Conservation (phyloP, 208 protist species). For the Tritrichomonas musculus region DNA sequence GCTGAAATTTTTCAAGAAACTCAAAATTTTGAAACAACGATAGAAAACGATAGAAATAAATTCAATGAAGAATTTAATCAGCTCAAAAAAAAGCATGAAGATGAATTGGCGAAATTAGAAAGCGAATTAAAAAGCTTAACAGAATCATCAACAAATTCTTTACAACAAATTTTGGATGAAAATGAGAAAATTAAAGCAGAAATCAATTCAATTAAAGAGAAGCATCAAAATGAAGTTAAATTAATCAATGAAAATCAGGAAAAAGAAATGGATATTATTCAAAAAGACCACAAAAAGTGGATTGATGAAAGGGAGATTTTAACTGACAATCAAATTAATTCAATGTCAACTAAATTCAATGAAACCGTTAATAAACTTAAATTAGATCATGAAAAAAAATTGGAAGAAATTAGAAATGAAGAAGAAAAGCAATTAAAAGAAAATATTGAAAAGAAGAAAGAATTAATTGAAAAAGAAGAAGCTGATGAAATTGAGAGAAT, state of each 20-base stretch:
- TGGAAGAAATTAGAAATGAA: neutral
- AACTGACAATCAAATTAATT: neutral
- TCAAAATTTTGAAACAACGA: neutral
- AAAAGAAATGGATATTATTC: neutral
- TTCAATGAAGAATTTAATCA: neutral
- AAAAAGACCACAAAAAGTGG: neutral
- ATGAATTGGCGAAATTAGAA: neutral
- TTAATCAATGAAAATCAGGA: neutral
- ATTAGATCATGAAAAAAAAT: neutral
- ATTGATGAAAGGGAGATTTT: neutral
- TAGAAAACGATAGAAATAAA: neutral
- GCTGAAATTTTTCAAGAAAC: neutral
- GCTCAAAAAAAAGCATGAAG: neutral
- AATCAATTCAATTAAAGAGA: neutral
- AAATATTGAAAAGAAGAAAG: neutral
- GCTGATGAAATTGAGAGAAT: neutral
- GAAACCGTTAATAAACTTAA: neutral
- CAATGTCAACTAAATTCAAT: neutral
- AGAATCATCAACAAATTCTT: neutral
- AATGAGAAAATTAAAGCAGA: neutral
- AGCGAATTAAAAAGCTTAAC: neutral
- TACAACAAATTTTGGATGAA: too few species aligned
- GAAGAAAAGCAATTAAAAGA: neutral
- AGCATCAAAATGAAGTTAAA: neutral
- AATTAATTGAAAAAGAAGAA: neutral